Conservation (phyloP, 1,284 basidiomycete genomes). For the Malassezia restricta region DNA sequence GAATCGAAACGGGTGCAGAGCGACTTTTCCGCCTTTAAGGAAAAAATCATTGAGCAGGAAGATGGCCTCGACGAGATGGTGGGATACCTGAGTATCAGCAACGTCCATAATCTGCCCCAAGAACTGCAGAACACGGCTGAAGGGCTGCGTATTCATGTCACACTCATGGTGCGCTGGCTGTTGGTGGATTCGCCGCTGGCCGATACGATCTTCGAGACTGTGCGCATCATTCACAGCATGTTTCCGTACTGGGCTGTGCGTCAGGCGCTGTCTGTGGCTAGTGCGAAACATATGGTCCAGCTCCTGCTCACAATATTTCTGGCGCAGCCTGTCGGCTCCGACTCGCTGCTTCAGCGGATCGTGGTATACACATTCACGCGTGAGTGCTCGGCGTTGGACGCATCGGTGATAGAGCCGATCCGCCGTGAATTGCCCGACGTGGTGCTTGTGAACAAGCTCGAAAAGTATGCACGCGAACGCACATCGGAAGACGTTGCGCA, state of each 20-base stretch:
- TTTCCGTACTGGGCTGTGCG: constrained; percentile 45
- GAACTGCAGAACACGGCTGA: constrained; percentile 38
- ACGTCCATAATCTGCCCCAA: constrained; percentile 34
- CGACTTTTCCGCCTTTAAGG: constrained; percentile 38
- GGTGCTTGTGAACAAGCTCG: constrained; percentile 33
- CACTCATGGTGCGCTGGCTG: constrained; percentile 35
- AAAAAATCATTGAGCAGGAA: constrained; percentile 41
- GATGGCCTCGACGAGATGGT: constrained; percentile 35
- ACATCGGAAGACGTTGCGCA: constrained; percentile 27
- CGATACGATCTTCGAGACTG: constrained; percentile 35
- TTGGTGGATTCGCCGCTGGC: constrained; percentile 37
- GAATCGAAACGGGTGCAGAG: constrained; percentile 25
- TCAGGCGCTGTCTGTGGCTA: constrained; percentile 39
- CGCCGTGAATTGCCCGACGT: constrained; percentile 33
- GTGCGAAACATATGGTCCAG: constrained; percentile 40
- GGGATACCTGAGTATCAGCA: constrained; percentile 31
- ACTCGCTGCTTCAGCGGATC: constrained; percentile 42
- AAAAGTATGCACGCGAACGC: constrained; percentile 38
- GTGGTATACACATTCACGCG: constrained; percentile 34
- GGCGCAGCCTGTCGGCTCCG: constrained; percentile 40
- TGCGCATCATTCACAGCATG: constrained; percentile 36
- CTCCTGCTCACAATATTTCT: constrained; percentile 36
- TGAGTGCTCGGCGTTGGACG: constrained; percentile 29
- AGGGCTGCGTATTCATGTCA: constrained; percentile 34
- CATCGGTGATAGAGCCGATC: constrained; percentile 36